phyloP scores from a whole-genome alignment of 2,329 filamentous ascomycete genomes.

The Orbilia brochopaga region DNA sequence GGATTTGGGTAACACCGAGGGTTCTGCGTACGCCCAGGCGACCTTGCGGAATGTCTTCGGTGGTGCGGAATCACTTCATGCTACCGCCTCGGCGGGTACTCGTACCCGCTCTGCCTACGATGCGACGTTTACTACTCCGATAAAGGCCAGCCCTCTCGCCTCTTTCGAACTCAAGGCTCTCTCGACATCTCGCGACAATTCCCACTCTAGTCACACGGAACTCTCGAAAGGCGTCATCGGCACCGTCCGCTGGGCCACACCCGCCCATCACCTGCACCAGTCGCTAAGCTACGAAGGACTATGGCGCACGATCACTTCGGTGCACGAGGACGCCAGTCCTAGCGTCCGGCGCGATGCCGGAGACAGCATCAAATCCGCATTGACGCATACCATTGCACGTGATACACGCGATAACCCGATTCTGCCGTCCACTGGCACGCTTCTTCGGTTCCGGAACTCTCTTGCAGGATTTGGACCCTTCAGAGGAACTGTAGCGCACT shows the following conservation, averaged over 20 bases:
- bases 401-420: slow-evolving; percentile 85
- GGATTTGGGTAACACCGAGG: slow-evolving; percentile 90
- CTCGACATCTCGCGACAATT: slow-evolving; percentile 77
- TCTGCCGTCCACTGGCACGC: slow-evolving; percentile 80
- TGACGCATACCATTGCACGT: slow-evolving; percentile 79
- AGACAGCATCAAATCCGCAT: slow-evolving; percentile 85
- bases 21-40: slow-evolving; percentile 86
- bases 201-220: slow-evolving; percentile 91
- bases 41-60: slow-evolving; percentile 92
- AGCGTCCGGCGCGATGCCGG: slow-evolving; percentile 84
- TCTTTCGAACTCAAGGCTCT: slow-evolving; percentile 79
- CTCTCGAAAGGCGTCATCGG: slow-evolving; percentile 76
- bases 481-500: slow-evolving; percentile 89
- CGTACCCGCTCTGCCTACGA: slow-evolving; percentile 91
- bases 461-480: slow-evolving; percentile 86
- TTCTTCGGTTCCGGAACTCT: slow-evolving; percentile 77
- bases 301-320: slow-evolving; percentile 87
- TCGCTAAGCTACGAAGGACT: slow-evolving; percentile 78
- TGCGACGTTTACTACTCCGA: slow-evolving; percentile 79
- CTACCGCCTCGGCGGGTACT: slow-evolving; percentile 81
- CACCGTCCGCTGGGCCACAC: slow-evolving; percentile 71
- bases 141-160: slow-evolving; percentile 82
- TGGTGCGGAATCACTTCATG: slow-evolving; percentile 84
- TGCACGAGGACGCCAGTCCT: slow-evolving; percentile 76
- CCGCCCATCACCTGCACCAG: slow-evolving; percentile 69